Evolutionary conservation across 805 yeast genomes (phyloP), one percentile per base, ranked within the genome.

Genomic region (Myxozyma nipponensis): DNA sequence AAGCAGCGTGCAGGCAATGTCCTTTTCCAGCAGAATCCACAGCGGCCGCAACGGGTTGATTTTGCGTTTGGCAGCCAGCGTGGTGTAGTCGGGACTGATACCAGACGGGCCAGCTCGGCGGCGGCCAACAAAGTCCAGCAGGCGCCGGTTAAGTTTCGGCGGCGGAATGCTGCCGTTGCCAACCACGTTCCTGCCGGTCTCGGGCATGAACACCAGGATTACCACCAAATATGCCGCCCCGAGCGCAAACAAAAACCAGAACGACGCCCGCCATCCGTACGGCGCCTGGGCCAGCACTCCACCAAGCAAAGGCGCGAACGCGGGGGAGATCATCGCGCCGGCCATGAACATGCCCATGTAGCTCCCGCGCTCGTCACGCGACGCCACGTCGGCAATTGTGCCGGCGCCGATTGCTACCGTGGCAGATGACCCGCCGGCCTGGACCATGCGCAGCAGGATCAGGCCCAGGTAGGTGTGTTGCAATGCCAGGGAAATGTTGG

Each of bases 371-470:
- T 82, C 80, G 6, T 71, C 74, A 22, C 82, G 70, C 0, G 81
- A 75, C 1, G 88, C 79, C 23, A 83, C 69, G 68, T 88, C 96
- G 7, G 89, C 91, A 47, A 84, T 77, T 0, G 83, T 74, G 0
- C 93, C 93, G 1, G 83, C 74, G 36, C 76, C 73, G 2, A 87
- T 75, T 1, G 95, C 82, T 22, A 87, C 77, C 1, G 86, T 77
- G 0, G 95, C 88, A 0, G 93, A 82, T 3, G 83, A 82, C 13
- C 86, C 88, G 5, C 82, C 74, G 0, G 95, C 88, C 62, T 86
- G 90, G 15, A 85, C 58, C 65, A 87, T 79, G 54, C 96, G 69
- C 30, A 88, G 67, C 1, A 82, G 77, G 5, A 84, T 66, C 23
- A 79, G 71, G 68, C 84, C 77, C 62, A 80, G 85, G 1, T 69